Evolutionary conservation across 2,329 filamentous ascomycete species (phyloP).

Genomic region (Hyphodiscus sp.): DNA sequence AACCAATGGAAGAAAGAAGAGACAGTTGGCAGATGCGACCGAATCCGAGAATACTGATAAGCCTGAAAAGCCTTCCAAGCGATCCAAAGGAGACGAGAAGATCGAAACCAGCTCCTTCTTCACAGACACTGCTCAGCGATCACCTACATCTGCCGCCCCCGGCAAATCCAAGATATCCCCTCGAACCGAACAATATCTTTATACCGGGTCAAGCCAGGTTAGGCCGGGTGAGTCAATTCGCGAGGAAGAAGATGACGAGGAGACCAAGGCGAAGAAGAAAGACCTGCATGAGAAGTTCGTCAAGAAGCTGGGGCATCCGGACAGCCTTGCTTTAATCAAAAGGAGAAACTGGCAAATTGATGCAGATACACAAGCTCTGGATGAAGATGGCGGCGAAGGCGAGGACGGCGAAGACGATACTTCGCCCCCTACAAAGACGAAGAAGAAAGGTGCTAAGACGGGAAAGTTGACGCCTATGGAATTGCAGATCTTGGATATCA

Average conservation of each 20-base stretch:
- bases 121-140: slow-evolving; percentile 34
- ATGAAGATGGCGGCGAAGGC: slow-evolving; percentile 47
- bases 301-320: slow-evolving; percentile 79
- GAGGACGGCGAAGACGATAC: slow-evolving; percentile 51
- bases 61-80: slow-evolving; percentile 37
- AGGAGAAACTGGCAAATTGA: slow-evolving; percentile 49
- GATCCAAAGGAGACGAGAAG: slow-evolving; percentile 37
- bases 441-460: slow-evolving; percentile 65
- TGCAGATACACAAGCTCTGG: slow-evolving; percentile 42
- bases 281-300: slow-evolving; percentile 80
- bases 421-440: slow-evolving; percentile 40
- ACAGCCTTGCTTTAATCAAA: slow-evolving; percentile 63
- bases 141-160: slow-evolving; percentile 21
- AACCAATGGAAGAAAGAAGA: slow-evolving; percentile 35
- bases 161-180: slow-evolving; percentile 24
- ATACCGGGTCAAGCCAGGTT: slow-evolving; percentile 35
- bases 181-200: slow-evolving; percentile 48
- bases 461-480: slow-evolving; percentile 92
- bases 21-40: slow-evolving; percentile 42
- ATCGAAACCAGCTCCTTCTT: slow-evolving; percentile 34
- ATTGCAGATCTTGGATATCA: slow-evolving; percentile 88
- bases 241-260: slow-evolving; percentile 37
- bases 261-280: slow-evolving; percentile 53
- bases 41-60: slow-evolving; percentile 33
- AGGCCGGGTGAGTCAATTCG: slow-evolving; percentile 16